Evolutionary conservation across 306 rosid species (phyloP).

Genomic region (Dalbergia oliveri): DNA sequence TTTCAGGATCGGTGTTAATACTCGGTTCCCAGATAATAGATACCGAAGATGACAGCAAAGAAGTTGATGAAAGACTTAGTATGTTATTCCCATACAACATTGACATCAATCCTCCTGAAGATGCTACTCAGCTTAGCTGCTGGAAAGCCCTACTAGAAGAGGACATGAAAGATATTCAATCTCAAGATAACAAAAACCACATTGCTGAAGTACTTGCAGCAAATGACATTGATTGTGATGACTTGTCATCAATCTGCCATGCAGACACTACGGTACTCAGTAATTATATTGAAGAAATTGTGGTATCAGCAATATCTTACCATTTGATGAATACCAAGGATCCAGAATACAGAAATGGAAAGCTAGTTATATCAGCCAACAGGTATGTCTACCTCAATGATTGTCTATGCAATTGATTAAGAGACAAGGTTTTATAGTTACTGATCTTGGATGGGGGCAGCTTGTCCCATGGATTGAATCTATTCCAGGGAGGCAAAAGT

Average conservation of each 20-base stretch:
- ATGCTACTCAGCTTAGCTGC: conserved; percentile 62
- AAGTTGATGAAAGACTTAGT: conserved; percentile 66
- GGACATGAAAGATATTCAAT: conserved; percentile 72
- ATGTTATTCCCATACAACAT: conserved; percentile 73
- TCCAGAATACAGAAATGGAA: conserved; percentile 91
- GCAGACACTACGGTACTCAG: conserved; percentile 73
- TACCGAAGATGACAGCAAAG: conserved; percentile 55
- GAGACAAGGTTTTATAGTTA: conserved; percentile 27
- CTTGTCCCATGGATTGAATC: conserved; percentile 85
- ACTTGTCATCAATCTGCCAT: conserved; percentile 71
- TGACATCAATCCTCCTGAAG: conserved; percentile 73
- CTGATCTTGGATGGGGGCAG: conserved; percentile 64
- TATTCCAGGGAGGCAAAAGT: conserved; percentile 77
- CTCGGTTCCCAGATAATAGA: conserved; percentile 78
- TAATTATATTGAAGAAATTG: conserved; percentile 79
- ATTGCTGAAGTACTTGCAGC: conserved; percentile 84
- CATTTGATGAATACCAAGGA: conserved; percentile 74
- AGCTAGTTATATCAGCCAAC: conserved; percentile 79
- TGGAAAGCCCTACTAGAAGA: conserved; percentile 85
- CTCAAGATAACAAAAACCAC: conserved; percentile 88
- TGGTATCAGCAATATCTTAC: conserved; percentile 76
- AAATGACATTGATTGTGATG: conserved; percentile 89
- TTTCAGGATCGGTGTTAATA: conserved; percentile 81
- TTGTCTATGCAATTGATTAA: conserved; percentile 17
- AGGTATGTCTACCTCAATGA: conserved; percentile 57